Conservation (phyloP, 2,329 filamentous ascomycete genomes). For the Penicillium sp. region DNA sequence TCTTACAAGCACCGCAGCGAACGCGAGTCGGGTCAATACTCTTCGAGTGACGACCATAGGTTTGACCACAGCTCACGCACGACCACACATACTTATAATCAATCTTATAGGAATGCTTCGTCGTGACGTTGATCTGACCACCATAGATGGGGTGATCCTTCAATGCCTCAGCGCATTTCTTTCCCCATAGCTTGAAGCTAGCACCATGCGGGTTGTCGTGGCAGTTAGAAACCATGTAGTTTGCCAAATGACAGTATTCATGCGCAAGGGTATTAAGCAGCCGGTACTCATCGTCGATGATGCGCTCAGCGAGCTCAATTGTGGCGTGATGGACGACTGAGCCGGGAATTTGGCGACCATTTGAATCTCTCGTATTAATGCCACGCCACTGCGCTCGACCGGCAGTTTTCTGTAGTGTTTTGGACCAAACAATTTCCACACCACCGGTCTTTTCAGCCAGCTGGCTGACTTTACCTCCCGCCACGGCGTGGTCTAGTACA, state of each 20-base stretch:
- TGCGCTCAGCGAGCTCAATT: slow-evolving; percentile 86
- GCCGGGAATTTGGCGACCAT: neutral
- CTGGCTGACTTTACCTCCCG: slow-evolving; percentile 48
- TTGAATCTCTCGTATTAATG: slow-evolving; percentile 38
- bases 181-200: slow-evolving; percentile 74
- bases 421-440: slow-evolving; percentile 61
- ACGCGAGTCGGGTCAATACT: slow-evolving; percentile 73
- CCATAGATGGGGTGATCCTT: slow-evolving; percentile 54
- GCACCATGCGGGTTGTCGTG: slow-evolving; percentile 76
- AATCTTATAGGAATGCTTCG: slow-evolving; percentile 85
- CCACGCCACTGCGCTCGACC: slow-evolving; percentile 69
- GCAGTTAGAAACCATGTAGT: slow-evolving; percentile 80
- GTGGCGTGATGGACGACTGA: slow-evolving; percentile 59
- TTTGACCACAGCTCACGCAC: slow-evolving; percentile 66
- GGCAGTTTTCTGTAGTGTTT: slow-evolving; percentile 62
- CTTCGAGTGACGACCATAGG: slow-evolving; percentile 81
- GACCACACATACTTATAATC: slow-evolving; percentile 90
- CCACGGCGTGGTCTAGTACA: slow-evolving; percentile 56
- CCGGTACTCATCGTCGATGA: slow-evolving; percentile 74
- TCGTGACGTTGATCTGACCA: slow-evolving; percentile 72
- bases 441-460: slow-evolving; percentile 56
- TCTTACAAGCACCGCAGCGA: slow-evolving; percentile 75
- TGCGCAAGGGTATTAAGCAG: slow-evolving; percentile 91
- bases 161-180: slow-evolving; percentile 39
- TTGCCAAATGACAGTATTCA: slow-evolving; percentile 92